Percentiles rank a stretch among this genome's conserved stretches.
phyloP scores from a whole-genome alignment of 495 filamentous ascomycete species.

The Durotheca rogersii region DNA sequence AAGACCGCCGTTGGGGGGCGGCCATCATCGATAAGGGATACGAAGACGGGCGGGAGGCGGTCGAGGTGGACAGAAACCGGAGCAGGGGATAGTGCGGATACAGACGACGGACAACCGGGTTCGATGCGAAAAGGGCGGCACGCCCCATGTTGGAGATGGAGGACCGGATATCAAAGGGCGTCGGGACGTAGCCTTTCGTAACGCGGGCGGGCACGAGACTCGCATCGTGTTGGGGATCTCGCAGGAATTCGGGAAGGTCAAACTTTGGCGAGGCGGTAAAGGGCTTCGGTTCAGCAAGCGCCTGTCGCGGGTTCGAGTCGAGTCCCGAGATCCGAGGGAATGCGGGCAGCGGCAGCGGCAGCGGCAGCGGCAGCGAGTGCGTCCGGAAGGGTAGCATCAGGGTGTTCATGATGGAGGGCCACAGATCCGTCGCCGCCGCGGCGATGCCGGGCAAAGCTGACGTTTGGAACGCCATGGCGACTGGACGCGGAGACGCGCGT shows the following conservation, averaged over 20 bases:
- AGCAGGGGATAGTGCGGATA: slow-evolving; percentile 16
- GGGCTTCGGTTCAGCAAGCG: slow-evolving; percentile 6
- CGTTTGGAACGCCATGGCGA: slow-evolving; percentile 36
- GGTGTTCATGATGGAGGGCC: slow-evolving; percentile 55
- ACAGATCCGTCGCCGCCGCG: slow-evolving; percentile 53
- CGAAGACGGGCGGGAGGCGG: slow-evolving; percentile 22
- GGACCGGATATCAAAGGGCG: slow-evolving; percentile 37
- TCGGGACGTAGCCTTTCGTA: slow-evolving; percentile 19
- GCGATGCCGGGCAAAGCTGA: slow-evolving; percentile 47
- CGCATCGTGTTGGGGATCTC: slow-evolving; percentile 30
- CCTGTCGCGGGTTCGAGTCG: slow-evolving; percentile 14
- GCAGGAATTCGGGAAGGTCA: slow-evolving; percentile 46
- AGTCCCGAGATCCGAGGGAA: slow-evolving; percentile 7
- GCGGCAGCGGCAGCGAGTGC: slow-evolving; percentile 11
- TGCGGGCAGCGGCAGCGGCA: slow-evolving; percentile 10
- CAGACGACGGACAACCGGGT: slow-evolving; percentile 27
- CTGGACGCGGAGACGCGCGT: slow-evolving; percentile 6
- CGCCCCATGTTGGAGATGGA: slow-evolving; percentile 34
- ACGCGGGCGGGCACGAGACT: slow-evolving; percentile 12
- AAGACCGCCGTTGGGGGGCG: slow-evolving; percentile 37
- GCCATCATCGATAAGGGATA: slow-evolving; percentile 20
- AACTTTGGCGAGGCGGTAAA: slow-evolving; percentile 14
- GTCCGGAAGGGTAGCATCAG: slow-evolving; percentile 47
- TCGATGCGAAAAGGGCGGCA: slow-evolving; percentile 29
- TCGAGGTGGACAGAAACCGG: slow-evolving; percentile 33